A percentile compares a stretch with the other conserved stretches of the same genome.
Conservation (phyloP, 805 yeast species). For the Kluyveromyces dobzhanskii region DNA sequence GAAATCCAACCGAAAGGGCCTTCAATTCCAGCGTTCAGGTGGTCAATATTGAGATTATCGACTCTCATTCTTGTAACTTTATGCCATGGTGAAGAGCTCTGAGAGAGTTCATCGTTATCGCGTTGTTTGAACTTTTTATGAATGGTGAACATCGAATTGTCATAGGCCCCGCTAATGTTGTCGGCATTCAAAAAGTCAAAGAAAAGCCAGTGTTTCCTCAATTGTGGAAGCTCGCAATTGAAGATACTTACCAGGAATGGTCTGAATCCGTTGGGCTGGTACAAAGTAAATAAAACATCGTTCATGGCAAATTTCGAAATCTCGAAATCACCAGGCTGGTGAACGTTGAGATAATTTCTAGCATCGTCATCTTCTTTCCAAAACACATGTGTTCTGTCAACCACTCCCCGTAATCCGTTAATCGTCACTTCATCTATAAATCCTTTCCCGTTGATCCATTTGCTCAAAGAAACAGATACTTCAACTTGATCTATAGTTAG, state of each 20-base stretch:
- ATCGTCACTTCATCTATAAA: conserved; percentile 72
- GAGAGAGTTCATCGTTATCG: conserved; percentile 12
- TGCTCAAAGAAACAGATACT: conserved; percentile 68
- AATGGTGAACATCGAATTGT: conserved; percentile 85
- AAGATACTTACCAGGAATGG: conserved; percentile 85
- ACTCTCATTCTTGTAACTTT: conserved; percentile 71
- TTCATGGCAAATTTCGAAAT: conserved; percentile 74
- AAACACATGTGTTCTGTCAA: conserved; percentile 79
- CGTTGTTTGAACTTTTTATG: conserved; percentile 41
- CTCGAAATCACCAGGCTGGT: conserved; percentile 88
- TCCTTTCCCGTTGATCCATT: conserved; percentile 89
- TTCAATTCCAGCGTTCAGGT: conserved; percentile 77
- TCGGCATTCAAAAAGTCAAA: conserved; percentile 81
- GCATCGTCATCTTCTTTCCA: conserved; percentile 85
- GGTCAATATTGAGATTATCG: conserved; percentile 81
- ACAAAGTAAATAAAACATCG: conserved; percentile 73
- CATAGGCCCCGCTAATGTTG: conserved; percentile 83
- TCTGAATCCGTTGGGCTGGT: conserved; percentile 73
- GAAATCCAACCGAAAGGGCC: conserved; percentile 99
- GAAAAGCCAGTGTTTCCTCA: conserved; percentile 90
- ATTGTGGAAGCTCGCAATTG: conserved; percentile 67
- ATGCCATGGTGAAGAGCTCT: conserved; percentile 36
- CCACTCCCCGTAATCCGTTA: conserved; percentile 83
- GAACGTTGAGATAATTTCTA: conserved; percentile 62
- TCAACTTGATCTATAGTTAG: conserved; percentile 79